Evolutionary conservation across 1,284 basidiomycete species (phyloP), one percentile per base, ranked within the genome.

Genomic region (Puccinia polysora): DNA sequence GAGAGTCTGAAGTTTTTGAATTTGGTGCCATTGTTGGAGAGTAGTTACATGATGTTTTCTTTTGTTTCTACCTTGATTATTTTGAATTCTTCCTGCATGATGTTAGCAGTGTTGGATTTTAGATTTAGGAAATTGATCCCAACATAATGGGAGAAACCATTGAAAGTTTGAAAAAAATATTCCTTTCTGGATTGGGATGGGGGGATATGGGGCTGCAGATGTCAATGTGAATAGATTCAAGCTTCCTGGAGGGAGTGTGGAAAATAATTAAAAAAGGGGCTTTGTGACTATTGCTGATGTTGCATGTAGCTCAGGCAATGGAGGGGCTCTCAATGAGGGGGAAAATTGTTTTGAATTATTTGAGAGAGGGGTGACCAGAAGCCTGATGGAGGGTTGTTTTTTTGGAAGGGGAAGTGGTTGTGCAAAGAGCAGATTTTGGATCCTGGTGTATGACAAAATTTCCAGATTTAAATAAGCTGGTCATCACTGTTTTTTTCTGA

Each of bases 21-120:
- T 75, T 81, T 77, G 1, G 76, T 76, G n/a, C 80, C 80, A 34
- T 80, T 78, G 75, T 83, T 80, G 73, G 76, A 73, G 2, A 78
- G 73, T 2, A 80, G 20, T 3, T 72, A 80, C 58, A 78, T 80
- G 64, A 84, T 77, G 34, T 67, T 75, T 15, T 20, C 6, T 0
- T 76, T 76, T 15, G 75, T 74, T 34, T 74, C 60, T 20, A 74
- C 76, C 62, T 80, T 76, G 4, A 75, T 52, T n/a, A 10, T 10
- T 10, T 10, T 20, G 20, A 18, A 52, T 7, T 10, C 7, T 52
- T 52, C 20, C 23, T 52, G 8, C 7, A 52, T 52, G 8, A 52
- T 10, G 7, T 52, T 7, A 43, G 8, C 20, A n/a, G 14, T 52
- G 8, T 52, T 52, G 49, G 49, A 7, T 52, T 52, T 52, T 10